A percentile compares a stretch with the other conserved stretches of the same genome.
Conservation (phyloP, 768 basidiomycete genomes). For the Coprinopsis strossmayeri region DNA sequence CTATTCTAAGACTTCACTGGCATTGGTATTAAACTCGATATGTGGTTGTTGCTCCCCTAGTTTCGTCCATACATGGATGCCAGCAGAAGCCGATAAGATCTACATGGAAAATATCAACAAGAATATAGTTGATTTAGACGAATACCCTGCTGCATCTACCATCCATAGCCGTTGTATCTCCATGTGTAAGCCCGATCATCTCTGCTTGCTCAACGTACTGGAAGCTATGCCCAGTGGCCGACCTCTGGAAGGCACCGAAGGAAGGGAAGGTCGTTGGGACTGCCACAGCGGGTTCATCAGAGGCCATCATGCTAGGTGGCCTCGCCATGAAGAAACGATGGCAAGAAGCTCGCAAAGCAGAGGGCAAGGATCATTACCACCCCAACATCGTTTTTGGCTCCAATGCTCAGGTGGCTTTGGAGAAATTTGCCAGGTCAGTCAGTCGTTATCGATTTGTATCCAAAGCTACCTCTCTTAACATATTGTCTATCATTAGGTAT, state of each 20-base stretch:
- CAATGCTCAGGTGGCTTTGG: conserved; percentile 58
- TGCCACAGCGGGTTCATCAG: conserved; percentile 57
- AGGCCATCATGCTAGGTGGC: conserved; percentile 69
- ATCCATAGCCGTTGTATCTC: conserved; percentile 51
- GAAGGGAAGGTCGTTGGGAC: conserved; percentile 51
- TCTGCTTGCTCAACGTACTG: conserved; percentile 2
- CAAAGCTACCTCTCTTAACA: background rate
- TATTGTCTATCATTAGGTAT: conserved; percentile 29
- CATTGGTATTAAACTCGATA: too few relatives aligned
- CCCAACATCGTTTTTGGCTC: conserved; percentile 56
- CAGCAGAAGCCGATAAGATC: conserved; percentile 44
- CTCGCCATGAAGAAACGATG: conserved; percentile 63
- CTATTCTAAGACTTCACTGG: too few relatives aligned
- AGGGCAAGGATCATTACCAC: conserved; percentile 46
- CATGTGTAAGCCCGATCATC: conserved; percentile 33
- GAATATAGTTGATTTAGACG: conserved; percentile 62
- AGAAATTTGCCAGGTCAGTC: conserved; percentile 55
- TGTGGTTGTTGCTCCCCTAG: too few relatives aligned
- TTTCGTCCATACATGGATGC: conserved; percentile 56
- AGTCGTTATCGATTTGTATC: background rate
- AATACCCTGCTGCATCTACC: conserved; percentile 51
- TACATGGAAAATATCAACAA: conserved; percentile 60
- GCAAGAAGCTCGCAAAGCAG: conserved; percentile 56
- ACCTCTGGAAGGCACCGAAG: conserved; percentile 62
- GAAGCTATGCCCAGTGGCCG: conserved; percentile 30